Evolutionary conservation across 805 yeast species (phyloP).

Genomic region (Metschnikowia rubicola): DNA sequence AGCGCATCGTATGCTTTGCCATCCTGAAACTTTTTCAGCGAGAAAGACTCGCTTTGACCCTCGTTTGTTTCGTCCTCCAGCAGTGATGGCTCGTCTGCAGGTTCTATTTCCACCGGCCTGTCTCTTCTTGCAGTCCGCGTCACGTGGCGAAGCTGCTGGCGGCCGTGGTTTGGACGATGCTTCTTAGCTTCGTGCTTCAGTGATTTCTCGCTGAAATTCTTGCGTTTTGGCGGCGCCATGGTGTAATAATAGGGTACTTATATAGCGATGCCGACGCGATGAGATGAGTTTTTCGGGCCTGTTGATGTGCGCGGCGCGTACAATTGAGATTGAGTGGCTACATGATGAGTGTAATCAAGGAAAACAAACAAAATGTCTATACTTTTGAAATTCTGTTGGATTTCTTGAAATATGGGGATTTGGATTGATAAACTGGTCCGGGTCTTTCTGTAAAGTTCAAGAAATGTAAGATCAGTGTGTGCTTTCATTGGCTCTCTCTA

Average conservation of each 20-base stretch:
- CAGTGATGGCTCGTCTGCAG: conserved; percentile 15
- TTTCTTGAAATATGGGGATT: neutral
- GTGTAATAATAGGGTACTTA: neutral
- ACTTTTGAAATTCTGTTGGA: neutral
- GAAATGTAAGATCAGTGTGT: too few species aligned
- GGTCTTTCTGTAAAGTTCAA: too few species aligned
- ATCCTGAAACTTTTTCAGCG: conserved; percentile 20
- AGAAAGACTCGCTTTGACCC: neutral
- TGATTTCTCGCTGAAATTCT: neutral
- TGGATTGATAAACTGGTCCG: neutral
- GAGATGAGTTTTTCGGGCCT: conserved; percentile 7
- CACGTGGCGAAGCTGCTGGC: conserved; percentile 58
- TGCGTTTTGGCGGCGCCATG: conserved; percentile 5
- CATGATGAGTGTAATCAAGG: neutral
- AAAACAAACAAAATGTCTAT: neutral
- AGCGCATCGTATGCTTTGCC: conserved; percentile 64
- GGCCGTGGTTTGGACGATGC: conserved; percentile 43
- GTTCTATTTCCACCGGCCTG: conserved; percentile 15
- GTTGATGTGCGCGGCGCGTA: neutral
- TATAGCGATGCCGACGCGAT: neutral
- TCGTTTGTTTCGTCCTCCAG: conserved; percentile 16
- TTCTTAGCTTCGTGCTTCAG: neutral
- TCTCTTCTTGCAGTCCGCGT: conserved; percentile 51
- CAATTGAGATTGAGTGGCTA: neutral
- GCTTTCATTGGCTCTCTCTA: too few species aligned